These are phyloP conservation scores for Isabelozyma pseudorhagii DNA, from an alignment of 805 yeast species.

Conservation along the genomic window DNA sequence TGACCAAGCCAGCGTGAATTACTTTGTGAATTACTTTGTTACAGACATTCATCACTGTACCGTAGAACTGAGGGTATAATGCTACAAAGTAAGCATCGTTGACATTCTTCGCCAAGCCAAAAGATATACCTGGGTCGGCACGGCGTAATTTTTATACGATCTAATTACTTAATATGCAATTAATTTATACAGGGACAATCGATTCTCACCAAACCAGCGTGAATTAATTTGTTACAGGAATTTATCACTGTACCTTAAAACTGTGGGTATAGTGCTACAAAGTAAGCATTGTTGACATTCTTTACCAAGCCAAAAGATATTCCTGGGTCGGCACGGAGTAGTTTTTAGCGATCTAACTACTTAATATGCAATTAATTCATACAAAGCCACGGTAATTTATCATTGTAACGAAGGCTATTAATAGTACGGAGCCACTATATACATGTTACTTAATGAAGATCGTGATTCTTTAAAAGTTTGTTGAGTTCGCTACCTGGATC, in stretches of 20 bases:
- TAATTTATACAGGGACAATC: not conserved
- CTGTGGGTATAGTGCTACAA: too few species aligned
- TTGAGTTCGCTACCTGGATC: conserved; percentile 33
- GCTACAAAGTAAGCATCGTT: too few species aligned
- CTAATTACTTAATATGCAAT: not conserved
- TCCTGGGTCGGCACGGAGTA: not conserved
- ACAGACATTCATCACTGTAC: too few species aligned
- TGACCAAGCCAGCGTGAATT: too few species aligned
- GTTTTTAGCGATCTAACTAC: not conserved
- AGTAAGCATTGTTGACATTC: too few species aligned
- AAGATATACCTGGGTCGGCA: not conserved
- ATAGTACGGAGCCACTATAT: conserved; percentile 4
- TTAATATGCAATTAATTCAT: not conserved
- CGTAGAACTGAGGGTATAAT: too few species aligned
- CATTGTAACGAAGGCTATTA: too few species aligned
- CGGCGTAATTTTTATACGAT: not conserved
- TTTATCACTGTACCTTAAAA: too few species aligned
- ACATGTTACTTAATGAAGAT: conserved; percentile 2
- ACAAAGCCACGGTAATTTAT: not conserved
- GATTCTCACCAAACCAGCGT: too few species aligned
- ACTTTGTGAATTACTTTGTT: too few species aligned
- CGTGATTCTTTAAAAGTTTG: conserved; percentile 25
- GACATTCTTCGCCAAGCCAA: not conserved
- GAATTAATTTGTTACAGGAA: too few species aligned
- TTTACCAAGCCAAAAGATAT: not conserved